phyloP scores from a whole-genome alignment of 1,284 basidiomycete genomes.

The Cryptococcus sp. region DNA sequence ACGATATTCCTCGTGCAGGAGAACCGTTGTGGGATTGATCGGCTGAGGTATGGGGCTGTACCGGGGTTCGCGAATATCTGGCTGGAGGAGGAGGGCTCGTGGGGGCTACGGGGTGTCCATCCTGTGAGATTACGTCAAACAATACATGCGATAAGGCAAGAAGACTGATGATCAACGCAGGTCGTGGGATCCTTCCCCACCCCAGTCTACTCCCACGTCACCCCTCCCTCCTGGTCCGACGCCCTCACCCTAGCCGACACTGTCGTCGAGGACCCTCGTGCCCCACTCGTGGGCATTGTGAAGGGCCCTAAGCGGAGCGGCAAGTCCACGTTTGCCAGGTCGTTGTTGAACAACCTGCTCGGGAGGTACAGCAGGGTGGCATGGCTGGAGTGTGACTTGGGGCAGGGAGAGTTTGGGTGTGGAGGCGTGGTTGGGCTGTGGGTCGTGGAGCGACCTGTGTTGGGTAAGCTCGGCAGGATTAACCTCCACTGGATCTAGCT shows the following conservation, averaged over 20 bases:
- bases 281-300: slow-evolving; percentile 56
- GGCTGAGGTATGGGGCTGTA: slow-evolving; percentile 38
- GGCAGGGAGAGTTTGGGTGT: slow-evolving; percentile 90
- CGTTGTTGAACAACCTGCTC: slow-evolving; percentile 68
- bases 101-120: slow-evolving; percentile 58
- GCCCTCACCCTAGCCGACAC: slow-evolving; percentile 48
- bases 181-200: slow-evolving; percentile 29
- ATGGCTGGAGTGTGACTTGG: slow-evolving; percentile 86
- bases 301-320: slow-evolving; percentile 83
- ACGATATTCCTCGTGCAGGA: slow-evolving; percentile 42
- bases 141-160: background rate
- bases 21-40: slow-evolving; percentile 38
- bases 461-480: slow-evolving; percentile 65
- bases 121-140: slow-evolving; percentile 53
- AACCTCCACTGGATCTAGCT: background rate
- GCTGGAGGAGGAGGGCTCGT: slow-evolving; percentile 34
- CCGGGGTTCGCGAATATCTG: slow-evolving; percentile 47
- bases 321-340: slow-evolving; percentile 81
- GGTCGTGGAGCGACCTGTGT: slow-evolving; percentile 62
- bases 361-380: slow-evolving; percentile 67
- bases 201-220: slow-evolving; percentile 52
- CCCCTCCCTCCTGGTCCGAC: slow-evolving; percentile 60
- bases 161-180: slow-evolving; percentile 14
- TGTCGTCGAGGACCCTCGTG: slow-evolving; percentile 2
- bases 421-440: slow-evolving; percentile 80